These are phyloP conservation scores for Hypoxylon cercidicola DNA, from an alignment of 495 filamentous ascomycete genomes.

Conservation along the genomic window DNA sequence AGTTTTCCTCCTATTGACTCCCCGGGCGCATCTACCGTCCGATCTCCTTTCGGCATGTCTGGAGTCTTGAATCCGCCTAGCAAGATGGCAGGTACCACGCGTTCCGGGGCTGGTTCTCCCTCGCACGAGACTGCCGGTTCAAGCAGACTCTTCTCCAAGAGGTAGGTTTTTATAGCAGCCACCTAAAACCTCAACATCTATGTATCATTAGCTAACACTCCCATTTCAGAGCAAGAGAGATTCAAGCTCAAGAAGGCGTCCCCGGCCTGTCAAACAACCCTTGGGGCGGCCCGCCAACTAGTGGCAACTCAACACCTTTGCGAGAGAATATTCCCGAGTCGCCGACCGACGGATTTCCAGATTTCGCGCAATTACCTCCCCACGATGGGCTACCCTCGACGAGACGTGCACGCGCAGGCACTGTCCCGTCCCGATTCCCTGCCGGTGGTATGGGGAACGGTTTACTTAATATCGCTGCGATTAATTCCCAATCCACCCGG, in stretches of 20 bases:
- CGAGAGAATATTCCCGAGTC: conserved; percentile 98
- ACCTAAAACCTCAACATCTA: neutral
- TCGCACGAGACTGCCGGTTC: conserved; percentile 86
- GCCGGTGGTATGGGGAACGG: conserved; percentile 69
- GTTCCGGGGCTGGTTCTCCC: conserved; percentile 94
- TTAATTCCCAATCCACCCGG: conserved; percentile 83
- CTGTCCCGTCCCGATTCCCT: conserved; percentile 94
- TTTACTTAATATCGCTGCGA: conserved; percentile 68
- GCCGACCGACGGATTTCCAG: conserved; percentile 94
- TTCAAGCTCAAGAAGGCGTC: conserved; percentile 93
- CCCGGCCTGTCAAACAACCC: conserved; percentile 76
- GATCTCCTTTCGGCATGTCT: conserved; percentile 79
- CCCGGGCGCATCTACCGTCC: conserved; percentile 70
- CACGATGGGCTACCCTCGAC: conserved; percentile 67
- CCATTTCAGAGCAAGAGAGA: conserved; percentile 81
- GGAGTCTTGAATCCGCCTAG: conserved; percentile 70
- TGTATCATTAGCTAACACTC: conserved; percentile 30
- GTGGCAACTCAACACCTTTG: conserved; percentile 93
- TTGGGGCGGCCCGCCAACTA: conserved; percentile 92
- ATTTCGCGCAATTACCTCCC: conserved; percentile 75
- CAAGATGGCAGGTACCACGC: conserved; percentile 76
- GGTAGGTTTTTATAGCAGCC: conserved; percentile 66
- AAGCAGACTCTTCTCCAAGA: conserved; percentile 83
- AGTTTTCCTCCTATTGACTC: conserved; percentile 89
- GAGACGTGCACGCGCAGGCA: conserved; percentile 85